These are phyloP conservation scores for barrel medic (Medicago truncatula) DNA, from an alignment of 306 rosid species.

Conservation along the genomic window MtrunA17r5.0-ANR NC_053043.1:45388501-45389000, in stretches of 20 bases:
- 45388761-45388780: slow-evolving; percentile 63
- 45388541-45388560: too few species aligned
- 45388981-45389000: slow-evolving; percentile 37
- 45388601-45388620: too few species aligned
- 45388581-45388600: too few species aligned
- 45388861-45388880: slow-evolving; percentile 13
- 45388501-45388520: too few species aligned
- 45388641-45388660: slow-evolving; percentile 94
- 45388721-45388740: slow-evolving; percentile 56
- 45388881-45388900: slow-evolving; percentile 19
- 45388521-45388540: too few species aligned
- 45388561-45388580: too few species aligned
- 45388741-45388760: background rate
- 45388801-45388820: slow-evolving; percentile 76
- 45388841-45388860: background rate
- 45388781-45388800: slow-evolving; percentile 80
- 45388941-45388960: slow-evolving; percentile 1
- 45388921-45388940: slow-evolving; percentile 8
- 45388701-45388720: slow-evolving; percentile 86
- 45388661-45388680: slow-evolving; percentile 91
- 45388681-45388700: slow-evolving; percentile 92
- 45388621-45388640: slow-evolving; percentile 62
- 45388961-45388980: slow-evolving; percentile 35
- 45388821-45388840: slow-evolving; percentile 55
- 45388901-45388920: slow-evolving; percentile 27